Conservation (phyloP, 2,329 filamentous ascomycete species). For the Endothia cerciana region DNA sequence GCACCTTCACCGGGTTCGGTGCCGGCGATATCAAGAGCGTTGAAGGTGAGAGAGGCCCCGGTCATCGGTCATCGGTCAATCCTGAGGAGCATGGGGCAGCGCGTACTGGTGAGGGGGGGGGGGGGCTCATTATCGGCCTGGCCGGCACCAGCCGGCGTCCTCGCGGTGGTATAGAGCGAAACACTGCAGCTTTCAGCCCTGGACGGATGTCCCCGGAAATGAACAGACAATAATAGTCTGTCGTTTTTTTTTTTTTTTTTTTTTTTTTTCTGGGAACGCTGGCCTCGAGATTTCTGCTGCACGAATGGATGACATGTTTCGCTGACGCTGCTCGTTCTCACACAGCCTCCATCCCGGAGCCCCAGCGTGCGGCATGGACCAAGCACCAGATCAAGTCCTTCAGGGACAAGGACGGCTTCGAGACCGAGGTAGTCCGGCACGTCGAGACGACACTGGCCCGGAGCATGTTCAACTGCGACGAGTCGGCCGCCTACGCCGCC, state of each 20-base stretch:
- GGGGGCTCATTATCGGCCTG: not conserved
- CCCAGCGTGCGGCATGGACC: slow-evolving; percentile 80
- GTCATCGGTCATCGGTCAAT: not conserved
- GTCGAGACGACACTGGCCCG: slow-evolving; percentile 95
- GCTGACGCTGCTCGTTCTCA: slow-evolving; percentile 2
- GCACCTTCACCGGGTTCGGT: slow-evolving; percentile 94
- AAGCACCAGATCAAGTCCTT: slow-evolving; percentile 69
- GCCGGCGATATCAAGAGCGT: slow-evolving; percentile 90
- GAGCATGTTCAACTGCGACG: slow-evolving; percentile 98
- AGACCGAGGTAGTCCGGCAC: slow-evolving; percentile 86
- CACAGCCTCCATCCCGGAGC: slow-evolving; percentile 79
- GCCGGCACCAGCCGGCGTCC: no score
- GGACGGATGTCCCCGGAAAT: no score
- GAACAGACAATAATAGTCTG: no score
- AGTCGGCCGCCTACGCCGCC: slow-evolving; percentile 88
- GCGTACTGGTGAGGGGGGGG: not conserved
- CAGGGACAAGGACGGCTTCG: slow-evolving; percentile 78
- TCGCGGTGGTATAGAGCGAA: no score
- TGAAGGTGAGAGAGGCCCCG: slow-evolving; percentile 67
- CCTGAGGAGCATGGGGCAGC: not conserved
- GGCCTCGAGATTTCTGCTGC: not conserved
- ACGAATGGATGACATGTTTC: not conserved
- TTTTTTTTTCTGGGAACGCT: not conserved
- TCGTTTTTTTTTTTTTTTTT: no score
- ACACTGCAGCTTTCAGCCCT: no score